Conservation (phyloP, 2,329 filamentous ascomycete species). For the Alternaria longipes region DNA sequence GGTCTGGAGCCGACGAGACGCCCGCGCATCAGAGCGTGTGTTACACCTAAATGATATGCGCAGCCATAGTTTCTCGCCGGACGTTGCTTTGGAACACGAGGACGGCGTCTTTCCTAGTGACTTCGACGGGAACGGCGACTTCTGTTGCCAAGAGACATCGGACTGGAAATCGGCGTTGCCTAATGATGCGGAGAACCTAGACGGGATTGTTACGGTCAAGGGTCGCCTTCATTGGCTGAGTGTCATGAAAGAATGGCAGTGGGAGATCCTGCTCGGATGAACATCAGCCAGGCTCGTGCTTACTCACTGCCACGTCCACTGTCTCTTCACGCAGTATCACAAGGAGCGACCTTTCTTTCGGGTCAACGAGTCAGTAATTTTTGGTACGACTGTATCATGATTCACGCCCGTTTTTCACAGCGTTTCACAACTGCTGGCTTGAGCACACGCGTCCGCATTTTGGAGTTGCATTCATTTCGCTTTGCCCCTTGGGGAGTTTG, state of each 20-base stretch:
- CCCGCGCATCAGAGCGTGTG: conserved; percentile 52
- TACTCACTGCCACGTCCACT: not conserved
- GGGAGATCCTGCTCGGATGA: conserved; percentile 60
- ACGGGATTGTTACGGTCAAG: conserved; percentile 70
- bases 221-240: conserved; percentile 74
- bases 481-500: not conserved
- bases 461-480: not conserved
- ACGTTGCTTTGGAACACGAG: conserved; percentile 33
- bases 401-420: not conserved
- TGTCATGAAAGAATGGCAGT: conserved; percentile 76
- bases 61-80: conserved; percentile 18
- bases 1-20: conserved; percentile 72
- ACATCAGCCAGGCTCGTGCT: not conserved
- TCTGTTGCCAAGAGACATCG: conserved; percentile 27
- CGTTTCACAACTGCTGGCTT: not conserved
- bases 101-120: conserved; percentile 33
- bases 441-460: not conserved
- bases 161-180: conserved; percentile 6
- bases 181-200: conserved; percentile 54
- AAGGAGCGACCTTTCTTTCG: not conserved
- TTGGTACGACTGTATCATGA: conserved; percentile 8
- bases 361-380: not conserved
- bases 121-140: conserved; percentile 25
- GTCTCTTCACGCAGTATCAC: not conserved
- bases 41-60: conserved; percentile 6